Conservation (phyloP, 2,329 filamentous ascomycete genomes). For the Sporothrix brunneoviolacea region DNA sequence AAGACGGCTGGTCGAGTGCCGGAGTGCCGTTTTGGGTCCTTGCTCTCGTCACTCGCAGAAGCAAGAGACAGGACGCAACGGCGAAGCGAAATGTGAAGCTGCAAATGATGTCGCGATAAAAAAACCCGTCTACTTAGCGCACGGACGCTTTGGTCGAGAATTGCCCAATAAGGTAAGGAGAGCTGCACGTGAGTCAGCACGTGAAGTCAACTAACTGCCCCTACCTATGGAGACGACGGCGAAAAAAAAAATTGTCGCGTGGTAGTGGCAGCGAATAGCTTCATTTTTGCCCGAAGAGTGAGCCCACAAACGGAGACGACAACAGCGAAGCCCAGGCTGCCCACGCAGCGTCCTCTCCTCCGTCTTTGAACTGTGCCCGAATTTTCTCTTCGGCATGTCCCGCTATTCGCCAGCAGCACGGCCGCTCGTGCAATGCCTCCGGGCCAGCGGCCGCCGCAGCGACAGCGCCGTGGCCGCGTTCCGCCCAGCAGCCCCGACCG, state of each 20-base stretch:
- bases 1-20: background rate
- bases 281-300: slow-evolving; percentile 1
- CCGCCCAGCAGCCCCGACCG: background rate
- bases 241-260: slow-evolving; percentile 13
- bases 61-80: no score
- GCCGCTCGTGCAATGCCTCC: slow-evolving; percentile 18
- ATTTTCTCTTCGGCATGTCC: no score
- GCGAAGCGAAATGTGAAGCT: no score
- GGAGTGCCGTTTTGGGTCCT: background rate
- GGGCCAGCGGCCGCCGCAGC: slow-evolving; percentile 2
- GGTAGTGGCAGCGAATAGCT: slow-evolving; percentile 4
- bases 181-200: no score
- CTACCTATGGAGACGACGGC: no score
- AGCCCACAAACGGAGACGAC: no score
- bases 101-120: no score
- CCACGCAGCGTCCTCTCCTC: no score
- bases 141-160: background rate
- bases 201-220: no score
- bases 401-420: slow-evolving; percentile 17
- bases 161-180: slow-evolving; percentile 4
- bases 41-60: no score
- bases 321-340: background rate
- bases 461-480: background rate
- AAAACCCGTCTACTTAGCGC: background rate
- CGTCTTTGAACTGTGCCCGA: no score